These are phyloP conservation scores for Tolypocladium nubicola DNA, from an alignment of 2,329 filamentous ascomycete species.

Conservation along the genomic window DNA sequence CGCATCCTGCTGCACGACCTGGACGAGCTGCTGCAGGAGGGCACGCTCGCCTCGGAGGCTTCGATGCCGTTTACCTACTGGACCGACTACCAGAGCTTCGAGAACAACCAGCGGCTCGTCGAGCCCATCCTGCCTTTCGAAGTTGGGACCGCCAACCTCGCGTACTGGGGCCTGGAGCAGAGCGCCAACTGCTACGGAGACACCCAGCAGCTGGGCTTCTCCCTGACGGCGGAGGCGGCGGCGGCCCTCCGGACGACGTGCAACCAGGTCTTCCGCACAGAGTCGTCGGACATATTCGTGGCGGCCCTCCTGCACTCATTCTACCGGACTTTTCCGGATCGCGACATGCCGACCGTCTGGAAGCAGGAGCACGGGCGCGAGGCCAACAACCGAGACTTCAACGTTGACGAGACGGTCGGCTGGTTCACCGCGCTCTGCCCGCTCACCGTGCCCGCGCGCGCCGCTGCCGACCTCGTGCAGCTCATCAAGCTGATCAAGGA, in stretches of 20 bases:
- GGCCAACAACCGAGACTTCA: constrained; percentile 31
- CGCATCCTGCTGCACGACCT: constrained; percentile 37
- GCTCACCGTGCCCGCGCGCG: constrained; percentile 30
- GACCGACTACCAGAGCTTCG: constrained; percentile 33
- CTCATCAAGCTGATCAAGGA: constrained; percentile 45
- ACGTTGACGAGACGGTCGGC: constrained; percentile 46
- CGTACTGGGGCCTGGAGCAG: constrained; percentile 34
- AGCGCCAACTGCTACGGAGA: constrained; percentile 34
- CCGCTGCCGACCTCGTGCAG: constrained; percentile 36
- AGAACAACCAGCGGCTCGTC: constrained; percentile 18
- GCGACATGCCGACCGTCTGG: constrained; percentile 40
- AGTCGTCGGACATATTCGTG: constrained; percentile 42
- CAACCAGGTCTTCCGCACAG: constrained; percentile 37
- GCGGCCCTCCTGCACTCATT: constrained; percentile 46
- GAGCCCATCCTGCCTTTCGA: constrained; percentile 26
- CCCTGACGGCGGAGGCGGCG: constrained; percentile 29
- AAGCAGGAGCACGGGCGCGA: constrained; percentile 40
- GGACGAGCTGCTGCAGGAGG: constrained; percentile 35
- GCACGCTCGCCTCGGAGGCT: constrained; percentile 30
- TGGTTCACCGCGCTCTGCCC: constrained; percentile 51
- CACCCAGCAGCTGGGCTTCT: constrained; percentile 29
- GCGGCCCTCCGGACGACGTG: constrained; percentile 29
- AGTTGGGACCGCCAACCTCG: constrained; percentile 26
- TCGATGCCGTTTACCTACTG: constrained; percentile 39
- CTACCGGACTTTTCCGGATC: constrained; percentile 41